A percentile compares a stretch with the other conserved stretches of the same genome.
phyloP scores from a whole-genome alignment of 768 basidiomycete genomes.

The Psilocybe sp. region DNA sequence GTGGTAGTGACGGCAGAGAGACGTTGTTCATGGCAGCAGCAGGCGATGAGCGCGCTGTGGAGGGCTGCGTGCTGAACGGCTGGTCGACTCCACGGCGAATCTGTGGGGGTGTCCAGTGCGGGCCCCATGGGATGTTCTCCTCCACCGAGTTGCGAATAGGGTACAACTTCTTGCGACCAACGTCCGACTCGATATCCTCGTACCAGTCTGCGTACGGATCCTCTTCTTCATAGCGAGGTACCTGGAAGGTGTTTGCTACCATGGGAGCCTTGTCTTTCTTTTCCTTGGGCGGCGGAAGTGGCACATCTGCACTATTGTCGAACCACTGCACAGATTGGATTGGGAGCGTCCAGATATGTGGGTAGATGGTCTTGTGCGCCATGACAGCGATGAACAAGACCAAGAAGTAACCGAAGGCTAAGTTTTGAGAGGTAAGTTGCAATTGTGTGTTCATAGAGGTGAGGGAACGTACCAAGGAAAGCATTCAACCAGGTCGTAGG shows the following conservation, averaged over 20 bases:
- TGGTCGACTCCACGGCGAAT: not conserved
- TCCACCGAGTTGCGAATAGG: not conserved
- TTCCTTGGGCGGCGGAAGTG: slow-evolving; percentile 12
- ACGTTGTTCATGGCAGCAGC: slow-evolving; percentile 1
- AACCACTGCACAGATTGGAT: slow-evolving; percentile 64
- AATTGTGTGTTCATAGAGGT: not conserved
- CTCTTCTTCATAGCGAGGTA: too few species aligned
- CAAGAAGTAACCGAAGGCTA: slow-evolving; percentile 51
- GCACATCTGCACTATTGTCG: slow-evolving; percentile 8
- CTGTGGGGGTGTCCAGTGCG: not conserved
- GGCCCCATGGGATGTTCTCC: not conserved
- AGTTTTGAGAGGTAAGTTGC: not conserved
- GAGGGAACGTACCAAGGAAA: slow-evolving; percentile 38
- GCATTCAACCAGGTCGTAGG: slow-evolving; percentile 47
- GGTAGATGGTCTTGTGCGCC: slow-evolving; percentile 39
- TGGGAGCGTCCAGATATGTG: slow-evolving; percentile 50
- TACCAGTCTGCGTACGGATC: too few species aligned
- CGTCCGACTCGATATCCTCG: slow-evolving; percentile 11
- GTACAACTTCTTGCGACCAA: not conserved
- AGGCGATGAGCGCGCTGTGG: slow-evolving; percentile 9
- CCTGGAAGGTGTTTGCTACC: not conserved
- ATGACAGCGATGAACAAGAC: slow-evolving; percentile 44
- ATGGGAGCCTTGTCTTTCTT: slow-evolving; percentile 8
- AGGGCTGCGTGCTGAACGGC: not conserved
- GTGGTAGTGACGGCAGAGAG: slow-evolving; percentile 25